A percentile compares a stretch with the other conserved stretches of the same genome.
Evolutionary conservation across 202 grass and related monocot species (phyloP).

Genomic region (Zizania palustris): DNA sequence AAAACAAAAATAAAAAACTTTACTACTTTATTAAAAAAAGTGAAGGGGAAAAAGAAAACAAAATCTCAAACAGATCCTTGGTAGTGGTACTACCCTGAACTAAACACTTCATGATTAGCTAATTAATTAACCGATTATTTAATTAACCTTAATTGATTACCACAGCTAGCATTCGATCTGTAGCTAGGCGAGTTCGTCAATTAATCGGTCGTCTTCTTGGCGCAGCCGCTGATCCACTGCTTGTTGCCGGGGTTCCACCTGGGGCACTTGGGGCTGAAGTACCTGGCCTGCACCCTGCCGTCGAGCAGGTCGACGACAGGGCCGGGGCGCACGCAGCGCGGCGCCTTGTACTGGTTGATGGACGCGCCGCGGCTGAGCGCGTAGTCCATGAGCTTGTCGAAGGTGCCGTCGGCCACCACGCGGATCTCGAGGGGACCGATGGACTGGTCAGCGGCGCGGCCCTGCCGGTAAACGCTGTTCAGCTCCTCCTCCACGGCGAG

Average conservation of each 20-base stretch:
- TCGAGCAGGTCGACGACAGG: constrained; percentile 82
- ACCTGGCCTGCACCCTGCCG: constrained; percentile 54
- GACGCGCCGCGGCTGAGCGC: constrained; percentile 78
- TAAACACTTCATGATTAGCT: constrained; percentile 39
- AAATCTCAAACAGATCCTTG: constrained; percentile 18
- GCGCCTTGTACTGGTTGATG: constrained; percentile 99
- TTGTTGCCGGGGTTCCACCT: constrained; percentile 76
- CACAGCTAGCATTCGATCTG: no score
- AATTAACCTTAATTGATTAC: not conserved
- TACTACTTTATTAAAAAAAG: constrained; percentile 50
- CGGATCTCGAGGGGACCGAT: constrained; percentile 92
- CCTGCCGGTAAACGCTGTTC: constrained; percentile 92
- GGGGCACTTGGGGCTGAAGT: constrained; percentile 84
- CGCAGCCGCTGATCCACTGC: constrained; percentile 52
- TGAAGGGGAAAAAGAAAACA: constrained; percentile 40
- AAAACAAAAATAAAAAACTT: constrained; percentile 19
- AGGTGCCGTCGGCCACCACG: constrained; percentile 77
- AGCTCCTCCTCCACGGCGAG: constrained; percentile 76
- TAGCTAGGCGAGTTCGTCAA: not conserved
- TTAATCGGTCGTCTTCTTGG: not conserved
- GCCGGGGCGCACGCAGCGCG: constrained; percentile 75
- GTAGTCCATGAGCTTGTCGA: constrained; percentile 97
- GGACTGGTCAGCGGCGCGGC: constrained; percentile 74
- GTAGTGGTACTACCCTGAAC: constrained; percentile 14
- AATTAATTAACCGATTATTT: not conserved